Conservation (phyloP, 148 eudicot genomes). For the Camellia granthamiana region DNA sequence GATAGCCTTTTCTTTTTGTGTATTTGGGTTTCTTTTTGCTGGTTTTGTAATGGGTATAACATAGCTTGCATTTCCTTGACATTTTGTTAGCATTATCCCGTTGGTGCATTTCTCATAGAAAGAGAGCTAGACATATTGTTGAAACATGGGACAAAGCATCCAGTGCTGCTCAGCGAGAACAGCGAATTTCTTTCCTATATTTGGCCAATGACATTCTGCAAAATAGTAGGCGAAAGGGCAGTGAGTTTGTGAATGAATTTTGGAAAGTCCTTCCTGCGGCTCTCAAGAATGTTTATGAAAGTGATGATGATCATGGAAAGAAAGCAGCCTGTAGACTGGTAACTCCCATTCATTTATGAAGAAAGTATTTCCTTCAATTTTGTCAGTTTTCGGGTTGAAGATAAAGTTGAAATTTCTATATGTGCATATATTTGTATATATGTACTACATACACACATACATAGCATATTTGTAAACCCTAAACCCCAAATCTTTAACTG, state of each 20-base stretch:
- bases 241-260: conserved; percentile 91
- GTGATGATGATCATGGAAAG: conserved; percentile 67
- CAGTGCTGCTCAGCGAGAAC: conserved; percentile 64
- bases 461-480: neutral
- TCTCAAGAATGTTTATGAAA: conserved; percentile 64
- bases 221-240: conserved; percentile 91
- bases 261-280: conserved; percentile 95
- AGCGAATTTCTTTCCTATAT: conserved; percentile 67
- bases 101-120: conserved; percentile 78
- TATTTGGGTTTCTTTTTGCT: conserved; percentile 1
- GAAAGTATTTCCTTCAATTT: neutral
- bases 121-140: conserved; percentile 78
- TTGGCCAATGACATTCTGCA: conserved; percentile 93
- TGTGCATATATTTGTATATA: neutral
- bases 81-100: conserved; percentile 66
- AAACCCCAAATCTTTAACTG: neutral
- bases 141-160: conserved; percentile 86
- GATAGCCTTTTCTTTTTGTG: conserved; percentile 3
- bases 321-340: conserved; percentile 85
- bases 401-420: neutral
- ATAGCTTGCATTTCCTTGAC: conserved; percentile 40
- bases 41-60: neutral
- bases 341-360: conserved; percentile 22
- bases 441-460: neutral
- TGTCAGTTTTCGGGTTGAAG: neutral